Conservation (phyloP, 1,284 basidiomycete genomes). For the Fomitopsis betulina region DNA sequence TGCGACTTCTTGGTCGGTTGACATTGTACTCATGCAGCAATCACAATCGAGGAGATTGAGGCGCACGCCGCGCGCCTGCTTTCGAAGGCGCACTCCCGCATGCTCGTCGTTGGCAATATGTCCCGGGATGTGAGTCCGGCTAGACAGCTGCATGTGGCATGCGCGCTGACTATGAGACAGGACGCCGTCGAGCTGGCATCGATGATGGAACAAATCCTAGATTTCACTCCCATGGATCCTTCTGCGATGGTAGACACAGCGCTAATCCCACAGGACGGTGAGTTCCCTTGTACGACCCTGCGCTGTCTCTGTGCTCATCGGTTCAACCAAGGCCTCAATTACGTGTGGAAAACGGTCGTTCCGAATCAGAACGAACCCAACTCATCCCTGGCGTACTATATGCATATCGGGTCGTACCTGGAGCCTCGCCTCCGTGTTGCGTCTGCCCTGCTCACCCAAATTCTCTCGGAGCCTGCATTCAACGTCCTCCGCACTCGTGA, state of each 20-base stretch:
- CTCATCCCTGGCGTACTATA: conserved; percentile 77
- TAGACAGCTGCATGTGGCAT: background rate
- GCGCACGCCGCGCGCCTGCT: conserved; percentile 64
- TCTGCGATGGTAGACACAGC: conserved; percentile 59
- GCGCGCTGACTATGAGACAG: conserved; percentile 30
- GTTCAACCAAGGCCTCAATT: conserved; percentile 56
- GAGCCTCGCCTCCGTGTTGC: conserved; percentile 57
- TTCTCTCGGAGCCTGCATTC: conserved; percentile 89
- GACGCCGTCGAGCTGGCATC: conserved; percentile 76
- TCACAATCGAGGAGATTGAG: conserved; percentile 73
- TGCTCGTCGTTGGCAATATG: conserved; percentile 86
- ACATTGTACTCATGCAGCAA: conserved; percentile 36
- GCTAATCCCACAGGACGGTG: conserved; percentile 34
- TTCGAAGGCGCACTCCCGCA: conserved; percentile 67
- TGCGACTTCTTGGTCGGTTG: background rate
- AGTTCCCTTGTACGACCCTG: conserved; percentile 44
- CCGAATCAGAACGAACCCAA: conserved; percentile 88
- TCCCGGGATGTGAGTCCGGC: conserved; percentile 59
- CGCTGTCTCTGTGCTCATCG: conserved; percentile 10
- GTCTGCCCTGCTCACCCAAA: conserved; percentile 65
- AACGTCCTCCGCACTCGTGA: conserved; percentile 93
- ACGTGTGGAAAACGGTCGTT: conserved; percentile 67
- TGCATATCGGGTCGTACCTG: conserved; percentile 63
- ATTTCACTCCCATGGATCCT: conserved; percentile 49
- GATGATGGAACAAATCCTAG: conserved; percentile 68